These are phyloP conservation scores for Fusarium bactridioides DNA, from an alignment of 2,329 filamentous ascomycete species.

Conservation along the genomic window DNA sequence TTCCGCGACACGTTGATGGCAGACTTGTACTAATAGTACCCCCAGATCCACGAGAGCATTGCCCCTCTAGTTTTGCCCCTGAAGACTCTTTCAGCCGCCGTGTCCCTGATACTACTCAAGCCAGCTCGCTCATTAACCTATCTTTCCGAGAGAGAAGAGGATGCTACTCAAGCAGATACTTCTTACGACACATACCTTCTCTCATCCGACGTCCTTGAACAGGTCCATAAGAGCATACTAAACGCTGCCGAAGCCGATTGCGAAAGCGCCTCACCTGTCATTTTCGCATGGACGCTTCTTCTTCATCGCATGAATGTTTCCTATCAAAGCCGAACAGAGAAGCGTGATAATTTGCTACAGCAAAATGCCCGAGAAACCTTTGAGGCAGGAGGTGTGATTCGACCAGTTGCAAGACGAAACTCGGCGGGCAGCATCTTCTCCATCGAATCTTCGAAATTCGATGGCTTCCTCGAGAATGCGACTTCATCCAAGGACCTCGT, in stretches of 20 bases:
- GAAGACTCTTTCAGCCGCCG: slow-evolving; percentile 72
- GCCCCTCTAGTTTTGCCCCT: slow-evolving; percentile 67
- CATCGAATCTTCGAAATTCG: slow-evolving; percentile 67
- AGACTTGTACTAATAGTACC: slow-evolving; percentile 24
- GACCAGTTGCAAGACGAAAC: slow-evolving; percentile 58
- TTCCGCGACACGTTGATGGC: slow-evolving; percentile 4
- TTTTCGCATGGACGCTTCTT: slow-evolving; percentile 84
- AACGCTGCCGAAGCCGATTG: slow-evolving; percentile 63
- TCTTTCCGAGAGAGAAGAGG: slow-evolving; percentile 50
- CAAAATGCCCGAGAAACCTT: slow-evolving; percentile 67
- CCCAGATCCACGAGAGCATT: slow-evolving; percentile 50
- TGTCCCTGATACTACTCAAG: slow-evolving; percentile 78
- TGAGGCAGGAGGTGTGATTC: slow-evolving; percentile 55
- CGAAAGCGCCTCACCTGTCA: slow-evolving; percentile 73
- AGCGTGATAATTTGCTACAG: slow-evolving; percentile 64
- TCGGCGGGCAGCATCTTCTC: slow-evolving; percentile 70
- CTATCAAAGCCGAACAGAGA: slow-evolving; percentile 68
- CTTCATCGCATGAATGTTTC: slow-evolving; percentile 73
- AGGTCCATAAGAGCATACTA: slow-evolving; percentile 76
- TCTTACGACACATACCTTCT: slow-evolving; percentile 69
- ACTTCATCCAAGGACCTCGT: slow-evolving; percentile 61
- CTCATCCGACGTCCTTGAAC: slow-evolving; percentile 72
- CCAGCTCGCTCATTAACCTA: slow-evolving; percentile 62
- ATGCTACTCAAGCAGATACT: slow-evolving; percentile 46
- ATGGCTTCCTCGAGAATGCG: slow-evolving; percentile 62